A percentile compares a stretch with the other conserved stretches of the same genome.
These are phyloP conservation scores for Coniochaeta ligniaria DNA, from an alignment of 2,329 filamentous ascomycete species.

Conservation along the genomic window DNA sequence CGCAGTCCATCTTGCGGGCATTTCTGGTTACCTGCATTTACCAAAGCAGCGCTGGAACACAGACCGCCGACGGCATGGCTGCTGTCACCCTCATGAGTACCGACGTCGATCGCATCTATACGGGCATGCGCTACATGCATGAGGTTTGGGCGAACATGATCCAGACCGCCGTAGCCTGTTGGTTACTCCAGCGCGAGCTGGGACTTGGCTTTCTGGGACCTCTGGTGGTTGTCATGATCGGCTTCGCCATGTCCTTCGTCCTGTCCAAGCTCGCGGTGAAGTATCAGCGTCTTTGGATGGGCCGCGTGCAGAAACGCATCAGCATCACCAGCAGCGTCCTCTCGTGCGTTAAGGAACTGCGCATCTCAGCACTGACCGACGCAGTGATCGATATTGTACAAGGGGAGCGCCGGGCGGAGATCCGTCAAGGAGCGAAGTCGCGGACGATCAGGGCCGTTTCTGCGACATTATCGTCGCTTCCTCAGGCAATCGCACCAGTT, in stretches of 20 bases:
- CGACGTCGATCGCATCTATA: constrained; percentile 15
- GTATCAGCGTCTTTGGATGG: constrained; percentile 17
- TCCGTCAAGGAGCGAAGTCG: constrained; percentile 18
- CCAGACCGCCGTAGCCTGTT: constrained; percentile 8
- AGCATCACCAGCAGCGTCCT: constrained; percentile 7
- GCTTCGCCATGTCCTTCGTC: constrained; percentile 12
- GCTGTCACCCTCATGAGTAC: constrained; percentile 17
- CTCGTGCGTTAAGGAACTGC: not conserved
- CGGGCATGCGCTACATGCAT: constrained; percentile 4
- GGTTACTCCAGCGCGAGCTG: constrained; percentile 8
- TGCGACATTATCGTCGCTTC: constrained; percentile 3
- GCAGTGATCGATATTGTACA: constrained; percentile 21
- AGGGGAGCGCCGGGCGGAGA: constrained; percentile 19
- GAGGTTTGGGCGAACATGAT: constrained; percentile 12
- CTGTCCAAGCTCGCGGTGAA: constrained; percentile 21
- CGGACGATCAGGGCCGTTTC: constrained; percentile 17
- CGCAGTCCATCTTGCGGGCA: not conserved
- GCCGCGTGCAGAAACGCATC: constrained; percentile 9
- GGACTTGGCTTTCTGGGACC: constrained; percentile 4
- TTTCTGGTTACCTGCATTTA: not conserved
- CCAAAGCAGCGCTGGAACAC: not conserved
- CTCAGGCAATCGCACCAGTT: constrained; percentile 3
- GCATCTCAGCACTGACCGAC: constrained; percentile 4
- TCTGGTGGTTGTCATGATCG: constrained; percentile 7
- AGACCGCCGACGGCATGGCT: not conserved